Evolutionary conservation across 371 early-diverging fungal species (phyloP), one percentile per base, ranked within the genome.

Genomic region (Rhizopus sp.): DNA sequence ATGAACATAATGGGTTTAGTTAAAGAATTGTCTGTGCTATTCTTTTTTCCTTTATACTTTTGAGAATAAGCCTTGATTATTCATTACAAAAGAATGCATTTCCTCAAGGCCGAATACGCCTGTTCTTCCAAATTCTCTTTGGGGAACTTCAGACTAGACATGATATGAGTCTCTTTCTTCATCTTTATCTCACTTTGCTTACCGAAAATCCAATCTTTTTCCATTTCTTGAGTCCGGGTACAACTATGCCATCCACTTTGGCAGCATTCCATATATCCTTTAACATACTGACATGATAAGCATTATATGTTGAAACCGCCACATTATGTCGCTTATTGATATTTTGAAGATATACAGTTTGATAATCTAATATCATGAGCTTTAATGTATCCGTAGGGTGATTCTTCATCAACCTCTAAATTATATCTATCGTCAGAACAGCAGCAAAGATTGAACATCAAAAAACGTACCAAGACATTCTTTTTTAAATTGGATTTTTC

Each of bases 171-270:
- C 23, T 23, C 2, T 23, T 23, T 23, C 23, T 23, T 23, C 2
- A 1, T 23, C 23, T 23, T 23, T 23, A 23, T 23, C 23, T 23
- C n/a, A n/a, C 23, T 31, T 17, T 48, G 65, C 64, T 60, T 75
- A 87, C 89, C 41, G 82, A 73, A 68, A 90, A 90, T 8, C 91
- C 91, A 39, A 90, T 66, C 53, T 75, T 72, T 55, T 77, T 73
- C 89, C 89, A 90, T 69, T 85, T 83, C 10, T 67, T 62, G n/a
- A 72, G 72, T 9, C 73, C 72, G 0, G 66, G 59, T 3, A 68
- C 34, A 34, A 62, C 62, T 0, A 73, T 64, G 13, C 73, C 66
- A 3, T 68, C 67, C n/a, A 86, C 66, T 12, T 69, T 70, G 2
- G 88, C 80, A 5, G 73, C 69, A 32, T 75, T 59, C 85, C 82